These are phyloP conservation scores for Fusarium staphyleae DNA, from an alignment of 2,329 filamentous ascomycete genomes.

Conservation along the genomic window DNA sequence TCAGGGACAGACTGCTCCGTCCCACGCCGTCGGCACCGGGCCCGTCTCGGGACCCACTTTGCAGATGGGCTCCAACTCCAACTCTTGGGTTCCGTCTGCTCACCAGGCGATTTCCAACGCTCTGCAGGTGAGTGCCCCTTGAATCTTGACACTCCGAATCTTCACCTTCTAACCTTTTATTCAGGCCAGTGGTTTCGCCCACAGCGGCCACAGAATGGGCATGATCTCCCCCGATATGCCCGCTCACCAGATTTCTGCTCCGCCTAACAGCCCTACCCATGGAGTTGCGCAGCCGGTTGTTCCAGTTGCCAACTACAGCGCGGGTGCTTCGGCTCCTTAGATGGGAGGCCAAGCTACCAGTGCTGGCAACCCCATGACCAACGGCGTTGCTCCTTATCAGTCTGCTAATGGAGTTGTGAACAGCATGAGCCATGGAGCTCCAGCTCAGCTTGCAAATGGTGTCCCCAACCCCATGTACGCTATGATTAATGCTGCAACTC, in stretches of 20 bases:
- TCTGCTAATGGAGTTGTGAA: not conserved
- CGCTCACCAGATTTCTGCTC: conserved; percentile 3
- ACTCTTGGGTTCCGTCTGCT: conserved; percentile 38
- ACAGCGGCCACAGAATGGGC: not conserved
- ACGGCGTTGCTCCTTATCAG: not conserved
- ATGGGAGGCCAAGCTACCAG: conserved; percentile 31
- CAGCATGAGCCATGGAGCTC: not conserved
- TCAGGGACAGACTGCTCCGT: conserved; percentile 1
- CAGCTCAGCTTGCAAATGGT: not conserved
- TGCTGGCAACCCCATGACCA: not conserved
- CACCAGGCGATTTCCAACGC: conserved; percentile 35
- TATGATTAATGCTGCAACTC: not conserved
- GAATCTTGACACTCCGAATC: not conserved
- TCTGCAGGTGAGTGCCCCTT: conserved; percentile 23
- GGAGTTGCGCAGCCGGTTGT: not conserved
- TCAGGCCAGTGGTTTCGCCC: conserved; percentile 22
- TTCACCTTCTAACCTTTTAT: not conserved
- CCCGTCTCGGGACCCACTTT: not conserved
- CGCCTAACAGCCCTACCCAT: conserved; percentile 26
- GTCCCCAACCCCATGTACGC: not conserved
- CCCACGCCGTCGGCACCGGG: not conserved
- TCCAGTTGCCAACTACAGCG: not conserved
- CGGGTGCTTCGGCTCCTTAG: conserved; percentile 32
- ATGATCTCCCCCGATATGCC: too few species aligned
- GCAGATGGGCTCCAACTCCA: conserved; percentile 6